Evolutionary conservation across 257 asterid species (phyloP).

Genomic region (Rehmannia glutinosa): DNA sequence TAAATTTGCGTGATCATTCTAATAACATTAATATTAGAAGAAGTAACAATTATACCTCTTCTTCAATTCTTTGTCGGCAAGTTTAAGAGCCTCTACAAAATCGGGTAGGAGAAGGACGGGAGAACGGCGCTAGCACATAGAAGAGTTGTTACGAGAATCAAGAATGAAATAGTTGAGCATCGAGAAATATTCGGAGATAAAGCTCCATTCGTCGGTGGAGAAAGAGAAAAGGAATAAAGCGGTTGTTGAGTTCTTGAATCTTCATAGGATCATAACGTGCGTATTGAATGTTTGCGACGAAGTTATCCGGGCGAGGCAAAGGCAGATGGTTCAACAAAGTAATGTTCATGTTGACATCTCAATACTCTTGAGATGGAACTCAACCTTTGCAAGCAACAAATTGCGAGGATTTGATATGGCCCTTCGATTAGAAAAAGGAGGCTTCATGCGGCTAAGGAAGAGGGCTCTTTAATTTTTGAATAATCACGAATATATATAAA

Average conservation of each 20-base stretch:
- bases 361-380: conserved; percentile 82
- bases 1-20: not conserved
- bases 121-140: conserved; percentile 56
- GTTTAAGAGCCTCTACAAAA: conserved; percentile 46
- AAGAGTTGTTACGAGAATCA: conserved; percentile 61
- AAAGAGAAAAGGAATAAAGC: conserved; percentile 47
- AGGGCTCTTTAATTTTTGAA: no score
- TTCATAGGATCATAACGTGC: conserved; percentile 51
- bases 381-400: conserved; percentile 77
- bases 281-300: conserved; percentile 92
- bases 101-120: conserved; percentile 67
- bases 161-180: conserved; percentile 56
- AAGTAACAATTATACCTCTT: not conserved
- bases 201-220: conserved; percentile 41
- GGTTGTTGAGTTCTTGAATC: conserved; percentile 44
- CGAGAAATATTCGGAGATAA: conserved; percentile 49
- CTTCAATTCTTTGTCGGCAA: conserved; percentile 25
- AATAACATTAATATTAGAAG: not conserved
- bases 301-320: conserved; percentile 62
- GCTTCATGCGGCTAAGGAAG: no score
- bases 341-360: conserved; percentile 53
- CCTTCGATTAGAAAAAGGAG: no score
- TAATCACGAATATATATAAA: no score
- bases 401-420: conserved; percentile 52
- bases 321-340: conserved; percentile 65